phyloP scores from a whole-genome alignment of 768 basidiomycete genomes.

The Leccinum subgranulosum region DNA sequence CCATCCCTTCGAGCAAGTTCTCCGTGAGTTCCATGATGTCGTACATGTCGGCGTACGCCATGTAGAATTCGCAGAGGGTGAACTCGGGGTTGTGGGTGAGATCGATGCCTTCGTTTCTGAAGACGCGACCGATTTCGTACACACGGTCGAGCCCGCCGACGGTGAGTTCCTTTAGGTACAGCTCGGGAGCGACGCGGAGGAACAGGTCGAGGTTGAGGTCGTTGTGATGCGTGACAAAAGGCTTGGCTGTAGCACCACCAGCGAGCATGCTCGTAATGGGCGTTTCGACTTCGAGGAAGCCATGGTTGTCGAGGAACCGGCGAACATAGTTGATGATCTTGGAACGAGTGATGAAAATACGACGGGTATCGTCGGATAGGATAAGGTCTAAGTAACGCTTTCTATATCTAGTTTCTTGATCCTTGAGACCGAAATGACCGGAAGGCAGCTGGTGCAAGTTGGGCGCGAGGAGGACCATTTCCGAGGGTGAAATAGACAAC shows the following conservation, averaged over 20 bases:
- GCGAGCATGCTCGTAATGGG: conserved; percentile 97
- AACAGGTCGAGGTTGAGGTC: conserved; percentile 95
- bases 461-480: conserved; percentile 87
- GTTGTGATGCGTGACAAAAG: conserved; percentile 98
- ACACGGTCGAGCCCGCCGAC: conserved; percentile 98
- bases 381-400: conserved; percentile 99
- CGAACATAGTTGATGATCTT: conserved; percentile 92
- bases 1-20: conserved; percentile 82
- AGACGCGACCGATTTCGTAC: conserved; percentile 97
- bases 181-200: conserved; percentile 95
- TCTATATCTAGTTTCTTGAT: conserved; percentile 95
- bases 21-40: conserved; percentile 99
- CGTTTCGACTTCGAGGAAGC: conserved; percentile 98
- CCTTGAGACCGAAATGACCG: conserved; percentile 90
- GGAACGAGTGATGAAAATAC: conserved; percentile 86
- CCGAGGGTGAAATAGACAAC: conserved; percentile 79
- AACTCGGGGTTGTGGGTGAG: conserved; percentile 99
- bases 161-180: conserved; percentile 96
- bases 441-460: conserved; percentile 96
- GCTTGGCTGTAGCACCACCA: conserved; percentile 97
- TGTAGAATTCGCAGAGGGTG: conserved; percentile 99
- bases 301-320: conserved; percentile 82
- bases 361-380: conserved; percentile 84
- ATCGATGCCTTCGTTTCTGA: conserved; percentile 98
- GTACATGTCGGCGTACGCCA: conserved; percentile 99